Conservation (phyloP, 495 filamentous ascomycete genomes). For the Penicillium salamii region DNA sequence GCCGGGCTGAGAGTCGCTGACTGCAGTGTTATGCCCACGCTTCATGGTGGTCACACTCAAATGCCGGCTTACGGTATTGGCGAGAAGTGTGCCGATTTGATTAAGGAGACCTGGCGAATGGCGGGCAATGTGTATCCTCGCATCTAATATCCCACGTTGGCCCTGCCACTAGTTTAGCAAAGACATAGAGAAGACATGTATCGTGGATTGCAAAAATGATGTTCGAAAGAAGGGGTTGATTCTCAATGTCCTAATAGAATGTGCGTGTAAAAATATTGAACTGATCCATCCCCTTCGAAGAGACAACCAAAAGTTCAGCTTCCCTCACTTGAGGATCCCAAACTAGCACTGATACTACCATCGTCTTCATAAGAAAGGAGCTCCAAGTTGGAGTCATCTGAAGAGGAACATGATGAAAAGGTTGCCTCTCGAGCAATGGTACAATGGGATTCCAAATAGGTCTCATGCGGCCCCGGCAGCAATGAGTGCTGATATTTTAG, state of each 20-base stretch:
- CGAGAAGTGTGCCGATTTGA: constrained; percentile 56
- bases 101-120: constrained; percentile 43
- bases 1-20: constrained; percentile 53
- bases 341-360: background rate
- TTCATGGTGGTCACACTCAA: constrained; percentile 56
- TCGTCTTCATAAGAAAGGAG: constrained; percentile 2
- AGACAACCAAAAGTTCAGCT: background rate
- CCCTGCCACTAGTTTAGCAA: background rate
- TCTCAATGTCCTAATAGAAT: no score
- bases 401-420: background rate
- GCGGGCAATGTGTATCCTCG: constrained; percentile 20
- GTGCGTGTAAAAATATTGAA: no score
- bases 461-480: constrained; percentile 8
- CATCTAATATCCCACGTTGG: constrained; percentile 5
- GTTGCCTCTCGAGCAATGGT: constrained; percentile 10
- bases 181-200: no score
- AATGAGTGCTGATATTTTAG: constrained; percentile 23
- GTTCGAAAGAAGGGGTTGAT: no score
- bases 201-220: no score
- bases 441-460: constrained; percentile 16
- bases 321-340: constrained; percentile 5
- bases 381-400: background rate
- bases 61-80: constrained; percentile 60
- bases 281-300: no score
- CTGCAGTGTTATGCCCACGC: constrained; percentile 53